phyloP scores from a whole-genome alignment of 495 filamentous ascomycete genomes.

The Lasiosphaeria miniovina region DNA sequence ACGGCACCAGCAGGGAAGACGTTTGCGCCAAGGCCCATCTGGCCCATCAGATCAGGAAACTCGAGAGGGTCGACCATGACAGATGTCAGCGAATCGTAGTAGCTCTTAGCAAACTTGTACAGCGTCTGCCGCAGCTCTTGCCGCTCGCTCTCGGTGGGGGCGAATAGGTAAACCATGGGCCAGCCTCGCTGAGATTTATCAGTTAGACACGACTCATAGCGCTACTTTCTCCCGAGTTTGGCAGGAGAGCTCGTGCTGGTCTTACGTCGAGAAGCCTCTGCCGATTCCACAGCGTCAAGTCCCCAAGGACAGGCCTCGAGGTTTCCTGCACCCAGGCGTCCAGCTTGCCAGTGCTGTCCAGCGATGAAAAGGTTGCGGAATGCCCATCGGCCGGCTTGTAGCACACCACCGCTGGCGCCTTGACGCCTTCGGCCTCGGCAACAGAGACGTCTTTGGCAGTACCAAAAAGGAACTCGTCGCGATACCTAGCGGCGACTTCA shows the following conservation, averaged over 20 bases:
- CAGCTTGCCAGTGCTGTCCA: conserved; percentile 25
- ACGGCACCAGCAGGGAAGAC: conserved; percentile 33
- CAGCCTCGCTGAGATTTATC: conserved; percentile 27
- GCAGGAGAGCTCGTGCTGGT: background rate
- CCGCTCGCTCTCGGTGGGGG: conserved; percentile 24
- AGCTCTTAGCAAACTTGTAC: conserved; percentile 36
- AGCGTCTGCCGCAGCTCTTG: conserved; percentile 29
- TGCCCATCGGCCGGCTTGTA: conserved; percentile 36
- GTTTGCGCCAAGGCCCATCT: conserved; percentile 31
- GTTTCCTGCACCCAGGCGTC: conserved; percentile 30
- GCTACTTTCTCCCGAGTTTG: background rate
- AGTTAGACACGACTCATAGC: background rate
- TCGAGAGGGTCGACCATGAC: conserved; percentile 41
- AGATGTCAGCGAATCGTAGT: conserved; percentile 39
- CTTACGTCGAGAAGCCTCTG: conserved; percentile 37
- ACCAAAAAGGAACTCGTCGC: conserved; percentile 40
- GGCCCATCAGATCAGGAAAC: conserved; percentile 36
- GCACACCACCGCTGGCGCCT: conserved; percentile 31
- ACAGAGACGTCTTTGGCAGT: conserved; percentile 22
- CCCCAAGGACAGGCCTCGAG: conserved; percentile 33
- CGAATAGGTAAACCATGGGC: conserved; percentile 46
- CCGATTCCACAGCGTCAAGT: conserved; percentile 38
- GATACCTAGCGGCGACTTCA: conserved; percentile 29
- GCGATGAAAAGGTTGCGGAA: conserved; percentile 20
- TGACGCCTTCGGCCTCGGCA: conserved; percentile 13